These are phyloP conservation scores for Ramaria rubella DNA, from an alignment of 768 basidiomycete species.

Conservation along the genomic window DNA sequence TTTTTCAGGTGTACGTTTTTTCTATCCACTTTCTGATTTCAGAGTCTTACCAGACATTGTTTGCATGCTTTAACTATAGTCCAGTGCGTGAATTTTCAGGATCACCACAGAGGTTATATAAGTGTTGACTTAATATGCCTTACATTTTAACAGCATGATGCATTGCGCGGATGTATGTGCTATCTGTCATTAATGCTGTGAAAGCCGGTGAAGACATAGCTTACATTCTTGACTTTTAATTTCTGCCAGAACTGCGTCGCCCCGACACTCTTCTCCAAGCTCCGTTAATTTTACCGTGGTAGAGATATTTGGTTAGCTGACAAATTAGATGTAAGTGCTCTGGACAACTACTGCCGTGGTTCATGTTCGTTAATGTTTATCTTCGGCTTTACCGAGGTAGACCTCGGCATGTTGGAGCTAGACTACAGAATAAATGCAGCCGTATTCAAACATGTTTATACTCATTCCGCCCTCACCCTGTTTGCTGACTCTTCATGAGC, in stretches of 20 bases:
- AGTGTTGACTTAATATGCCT: not conserved
- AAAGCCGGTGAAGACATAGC: not conserved
- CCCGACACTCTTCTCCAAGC: conserved; percentile 78
- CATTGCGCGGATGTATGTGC: conserved; percentile 79
- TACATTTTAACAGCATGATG: conserved; percentile 60
- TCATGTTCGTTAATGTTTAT: not conserved
- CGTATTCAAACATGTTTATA: too few species aligned
- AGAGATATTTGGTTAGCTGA: not conserved
- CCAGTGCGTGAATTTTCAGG: conserved; percentile 49
- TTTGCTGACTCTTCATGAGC: too few species aligned
- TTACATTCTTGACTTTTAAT: conserved; percentile 8
- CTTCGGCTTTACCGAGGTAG: too few species aligned
- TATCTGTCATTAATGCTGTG: not conserved
- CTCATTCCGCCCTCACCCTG: too few species aligned
- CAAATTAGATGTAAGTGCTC: not conserved
- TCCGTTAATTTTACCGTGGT: conserved; percentile 23
- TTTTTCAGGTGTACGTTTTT: conserved; percentile 21
- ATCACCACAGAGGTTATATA: not conserved
- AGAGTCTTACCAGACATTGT: not conserved
- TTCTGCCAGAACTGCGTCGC: conserved; percentile 44
- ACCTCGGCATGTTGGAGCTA: not conserved
- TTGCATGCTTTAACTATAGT: conserved; percentile 32
- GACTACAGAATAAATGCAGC: too few species aligned
- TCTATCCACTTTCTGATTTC: not conserved
- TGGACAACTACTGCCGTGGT: not conserved